Evolutionary conservation across 345 rosid genomes (phyloP).

Genomic region (Balakata baccata): DNA sequence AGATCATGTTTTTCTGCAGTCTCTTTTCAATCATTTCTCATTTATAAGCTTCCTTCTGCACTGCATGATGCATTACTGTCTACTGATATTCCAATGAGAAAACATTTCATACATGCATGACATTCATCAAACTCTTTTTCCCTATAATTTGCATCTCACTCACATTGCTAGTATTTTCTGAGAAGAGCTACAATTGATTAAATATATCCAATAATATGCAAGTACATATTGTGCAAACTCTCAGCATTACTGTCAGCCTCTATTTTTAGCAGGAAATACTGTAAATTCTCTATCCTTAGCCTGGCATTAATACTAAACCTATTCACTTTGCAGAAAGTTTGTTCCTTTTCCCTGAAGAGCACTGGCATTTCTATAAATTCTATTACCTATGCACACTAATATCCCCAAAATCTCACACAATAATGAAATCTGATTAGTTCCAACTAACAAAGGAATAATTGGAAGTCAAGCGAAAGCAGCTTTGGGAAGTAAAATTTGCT

Average conservation of each 20-base stretch:
- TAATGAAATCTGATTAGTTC: background rate
- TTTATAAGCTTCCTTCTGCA: background rate
- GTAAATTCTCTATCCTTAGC: no score
- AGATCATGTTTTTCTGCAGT: background rate
- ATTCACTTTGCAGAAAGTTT: no score
- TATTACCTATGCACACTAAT: background rate
- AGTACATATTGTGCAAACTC: no score
- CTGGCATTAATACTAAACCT: no score
- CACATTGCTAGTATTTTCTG: background rate
- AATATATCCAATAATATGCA: background rate
- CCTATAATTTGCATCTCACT: background rate
- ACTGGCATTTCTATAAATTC: background rate
- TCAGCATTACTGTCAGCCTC: no score
- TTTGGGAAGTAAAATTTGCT: background rate
- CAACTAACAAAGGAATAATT: background rate
- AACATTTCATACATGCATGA: background rate
- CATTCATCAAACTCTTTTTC: background rate
- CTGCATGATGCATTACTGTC: no score
- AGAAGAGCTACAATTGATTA: background rate
- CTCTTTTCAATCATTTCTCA: background rate
- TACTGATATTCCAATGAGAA: background rate
- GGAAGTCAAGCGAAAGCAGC: background rate
- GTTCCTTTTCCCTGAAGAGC: background rate
- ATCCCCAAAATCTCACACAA: background rate
- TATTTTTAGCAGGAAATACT: no score